These are phyloP conservation scores for Salvia rosmarinus DNA, from an alignment of 257 asterid genomes.

Conservation along the genomic window DNA sequence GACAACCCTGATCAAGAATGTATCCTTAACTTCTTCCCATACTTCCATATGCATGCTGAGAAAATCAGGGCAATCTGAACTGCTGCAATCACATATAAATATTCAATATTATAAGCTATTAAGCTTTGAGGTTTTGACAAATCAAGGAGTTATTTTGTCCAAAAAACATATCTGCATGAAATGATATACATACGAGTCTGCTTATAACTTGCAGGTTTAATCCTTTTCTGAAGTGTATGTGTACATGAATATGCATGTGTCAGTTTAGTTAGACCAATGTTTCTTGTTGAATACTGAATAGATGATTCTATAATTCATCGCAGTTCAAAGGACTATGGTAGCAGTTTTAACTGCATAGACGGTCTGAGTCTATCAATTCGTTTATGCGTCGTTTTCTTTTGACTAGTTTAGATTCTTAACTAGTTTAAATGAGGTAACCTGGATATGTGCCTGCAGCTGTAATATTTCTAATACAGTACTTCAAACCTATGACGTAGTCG, in stretches of 20 bases:
- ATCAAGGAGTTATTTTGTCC: not conserved
- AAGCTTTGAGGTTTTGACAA: not conserved
- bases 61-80: slow-evolving; percentile 4
- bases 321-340: not conserved
- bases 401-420: not conserved
- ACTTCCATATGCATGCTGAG: slow-evolving; percentile 24
- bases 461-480: not conserved
- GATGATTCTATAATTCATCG: slow-evolving; percentile 11
- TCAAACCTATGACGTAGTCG: not conserved
- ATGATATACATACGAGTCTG: not conserved
- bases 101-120: not conserved
- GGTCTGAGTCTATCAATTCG: not conserved
- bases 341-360: not conserved
- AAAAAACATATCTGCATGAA: not conserved
- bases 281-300: not conserved
- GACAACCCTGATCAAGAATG: slow-evolving; percentile 96
- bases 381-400: not conserved
- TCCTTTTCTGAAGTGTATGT: not conserved
- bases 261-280: not conserved
- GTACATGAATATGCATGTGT: not conserved
- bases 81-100: not conserved
- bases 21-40: slow-evolving; percentile 59
- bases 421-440: slow-evolving; percentile 1
- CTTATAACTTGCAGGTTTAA: not conserved
- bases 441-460: not conserved